Base-by-base conservation (phyloP, 208 protist genomes). In the Wallacemonas sp. region DNA sequence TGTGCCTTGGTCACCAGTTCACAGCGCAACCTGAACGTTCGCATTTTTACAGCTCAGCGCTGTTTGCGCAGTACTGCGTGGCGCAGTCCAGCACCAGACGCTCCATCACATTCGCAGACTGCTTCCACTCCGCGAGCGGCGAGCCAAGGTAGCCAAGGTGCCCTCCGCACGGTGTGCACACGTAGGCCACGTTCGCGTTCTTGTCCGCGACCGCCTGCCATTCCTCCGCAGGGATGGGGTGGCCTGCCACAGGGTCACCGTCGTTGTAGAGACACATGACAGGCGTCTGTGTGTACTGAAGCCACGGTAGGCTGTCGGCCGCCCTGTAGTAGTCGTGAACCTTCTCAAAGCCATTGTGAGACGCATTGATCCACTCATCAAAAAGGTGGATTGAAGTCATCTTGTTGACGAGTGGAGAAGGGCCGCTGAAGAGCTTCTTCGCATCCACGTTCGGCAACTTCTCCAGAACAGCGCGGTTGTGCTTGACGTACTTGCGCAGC, bases 71-170 rank as follows among this genome's bases (percentile, higher is more conserved):
- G 15, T 31, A 61, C 26, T 51, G 62, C 67, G 17, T 45, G 21
- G 27, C 60, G 53, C 34, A 62, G 68, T 41, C 49, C 51, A 33
- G 42, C 11, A 62, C 27, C 19, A 80, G 30, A 2, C 59, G 22
- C 27, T 75, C 75, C 66, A 75, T 72, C 36, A 69, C 28, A 19
- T 63, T 72, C 3, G 75, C 61, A 1, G 36, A 41, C 30, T 42
- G 36, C 26, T 56, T 53, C 68, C 68, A 76, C 58, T 79, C 77
- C 12, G 66, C 30, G 14, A 51, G 22, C 1, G 77, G 77, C 2
- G 41, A 62, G 41, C 68, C 68, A 36, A 75, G 70, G 64, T 70
- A 83, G 9, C 77, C 77, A 28, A 83, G 36, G 47, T 83, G 77
- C 14, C 77, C 77, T 41, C 77, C 77, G 19, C 51, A 55, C 27